A percentile compares a stretch with the other conserved stretches of the same genome.
Evolutionary conservation across 2,329 filamentous ascomycete genomes (phyloP).

Genomic region (Trichoderma guizhouense): DNA sequence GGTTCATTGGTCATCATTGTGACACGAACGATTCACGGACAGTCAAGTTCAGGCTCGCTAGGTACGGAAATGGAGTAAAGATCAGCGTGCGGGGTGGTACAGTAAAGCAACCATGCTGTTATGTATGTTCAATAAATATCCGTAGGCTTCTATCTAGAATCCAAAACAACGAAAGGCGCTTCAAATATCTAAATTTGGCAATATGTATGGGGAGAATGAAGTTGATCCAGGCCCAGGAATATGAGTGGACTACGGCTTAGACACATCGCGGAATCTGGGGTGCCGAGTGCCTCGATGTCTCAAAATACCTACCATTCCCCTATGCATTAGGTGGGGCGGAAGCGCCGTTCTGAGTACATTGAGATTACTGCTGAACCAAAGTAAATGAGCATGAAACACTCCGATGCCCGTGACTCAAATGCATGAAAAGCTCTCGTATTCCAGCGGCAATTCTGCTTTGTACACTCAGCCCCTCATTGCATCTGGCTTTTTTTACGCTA

Average conservation of each 20-base stretch:
- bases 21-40: neutral
- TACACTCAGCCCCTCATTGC: neutral
- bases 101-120: neutral
- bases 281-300: neutral
- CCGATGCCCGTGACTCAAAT: neutral
- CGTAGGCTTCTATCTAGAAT: neutral
- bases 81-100: neutral
- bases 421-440: neutral
- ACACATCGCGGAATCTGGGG: neutral
- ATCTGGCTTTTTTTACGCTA: neutral
- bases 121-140: neutral
- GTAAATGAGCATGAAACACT: neutral
- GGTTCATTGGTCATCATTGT: neutral
- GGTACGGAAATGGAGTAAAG: neutral
- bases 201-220: no score
- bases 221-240: neutral
- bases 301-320: neutral
- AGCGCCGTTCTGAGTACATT: neutral
- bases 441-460: neutral
- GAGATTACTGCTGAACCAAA: neutral
- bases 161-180: no score
- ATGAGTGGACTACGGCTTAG: neutral
- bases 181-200: neutral
- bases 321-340: neutral
- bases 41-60: neutral